A percentile compares a stretch with the other conserved stretches of the same genome.
Conservation (phyloP, 2,329 filamentous ascomycete genomes). For the Colletotrichum sp. region DNA sequence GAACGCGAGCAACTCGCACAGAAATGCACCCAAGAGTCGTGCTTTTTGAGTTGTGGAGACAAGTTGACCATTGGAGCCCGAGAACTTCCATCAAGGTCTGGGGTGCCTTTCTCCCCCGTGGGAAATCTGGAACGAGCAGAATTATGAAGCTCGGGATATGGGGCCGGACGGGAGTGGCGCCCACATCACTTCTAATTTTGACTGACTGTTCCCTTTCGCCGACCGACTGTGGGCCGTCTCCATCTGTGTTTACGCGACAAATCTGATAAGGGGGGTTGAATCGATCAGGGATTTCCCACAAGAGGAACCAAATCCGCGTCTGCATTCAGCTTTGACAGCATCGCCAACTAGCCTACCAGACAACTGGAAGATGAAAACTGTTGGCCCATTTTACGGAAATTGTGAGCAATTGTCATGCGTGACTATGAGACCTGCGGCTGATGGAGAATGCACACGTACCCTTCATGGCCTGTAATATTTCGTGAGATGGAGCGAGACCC, state of each 20-base stretch:
- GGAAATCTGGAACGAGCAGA: background rate
- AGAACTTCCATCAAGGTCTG: background rate
- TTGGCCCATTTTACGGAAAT: background rate
- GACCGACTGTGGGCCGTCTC: background rate
- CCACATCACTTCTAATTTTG: background rate
- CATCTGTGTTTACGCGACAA: background rate
- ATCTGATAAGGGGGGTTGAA: background rate
- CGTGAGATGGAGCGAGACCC: background rate
- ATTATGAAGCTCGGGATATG: background rate
- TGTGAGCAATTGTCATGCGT: background rate
- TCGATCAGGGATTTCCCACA: background rate
- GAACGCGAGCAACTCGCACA: background rate
- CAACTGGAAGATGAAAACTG: background rate
- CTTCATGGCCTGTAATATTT: background rate
- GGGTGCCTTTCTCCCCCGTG: background rate
- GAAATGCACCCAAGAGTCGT: background rate
- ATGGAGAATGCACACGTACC: background rate
- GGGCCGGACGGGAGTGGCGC: constrained; percentile 4
- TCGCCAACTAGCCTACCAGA: background rate
- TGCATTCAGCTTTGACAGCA: background rate
- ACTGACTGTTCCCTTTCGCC: background rate
- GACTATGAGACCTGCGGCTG: background rate
- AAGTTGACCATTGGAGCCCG: background rate
- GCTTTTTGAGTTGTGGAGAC: background rate
- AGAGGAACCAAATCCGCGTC: background rate